These are phyloP conservation scores for Cryoendolithus antarcticus DNA, from an alignment of 2,329 filamentous ascomycete species.

Conservation along the genomic window DNA sequence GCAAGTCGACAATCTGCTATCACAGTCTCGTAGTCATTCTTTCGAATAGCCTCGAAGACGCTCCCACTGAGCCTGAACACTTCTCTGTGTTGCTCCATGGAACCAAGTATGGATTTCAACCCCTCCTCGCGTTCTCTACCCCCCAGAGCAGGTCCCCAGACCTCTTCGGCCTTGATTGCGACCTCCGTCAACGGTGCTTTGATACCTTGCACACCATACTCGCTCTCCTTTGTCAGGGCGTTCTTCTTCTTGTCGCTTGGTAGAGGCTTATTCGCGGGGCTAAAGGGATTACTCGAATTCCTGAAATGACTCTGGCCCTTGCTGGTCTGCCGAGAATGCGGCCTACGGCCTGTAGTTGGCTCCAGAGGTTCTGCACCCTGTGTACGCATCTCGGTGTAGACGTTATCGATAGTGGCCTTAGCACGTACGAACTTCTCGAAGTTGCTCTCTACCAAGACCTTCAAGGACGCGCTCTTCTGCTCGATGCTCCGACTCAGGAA, in stretches of 20 bases:
- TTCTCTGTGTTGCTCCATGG: constrained; percentile 66
- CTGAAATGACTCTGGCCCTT: constrained; percentile 39
- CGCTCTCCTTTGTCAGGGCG: constrained; percentile 80
- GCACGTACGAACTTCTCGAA: constrained; percentile 97
- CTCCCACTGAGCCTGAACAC: constrained; percentile 69
- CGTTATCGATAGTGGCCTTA: constrained; percentile 95
- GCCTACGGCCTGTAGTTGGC: constrained; percentile 10
- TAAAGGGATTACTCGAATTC: constrained; percentile 23
- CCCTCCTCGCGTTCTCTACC: constrained; percentile 84
- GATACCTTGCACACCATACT: constrained; percentile 79
- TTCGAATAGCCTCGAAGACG: constrained; percentile 73
- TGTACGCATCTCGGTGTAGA: constrained; percentile 87
- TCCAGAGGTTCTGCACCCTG: constrained; percentile 47
- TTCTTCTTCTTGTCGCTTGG: constrained; percentile 63
- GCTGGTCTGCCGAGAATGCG: constrained; percentile 56
- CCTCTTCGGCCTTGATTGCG: constrained; percentile 86
- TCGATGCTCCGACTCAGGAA: constrained; percentile 85
- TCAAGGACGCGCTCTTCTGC: constrained; percentile 92
- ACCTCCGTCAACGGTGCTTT: constrained; percentile 80
- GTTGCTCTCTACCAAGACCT: constrained; percentile 92
- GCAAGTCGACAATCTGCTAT: constrained; percentile 79
- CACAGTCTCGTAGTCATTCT: constrained; percentile 78
- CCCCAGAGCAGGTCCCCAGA: constrained; percentile 89
- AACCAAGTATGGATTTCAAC: constrained; percentile 62
- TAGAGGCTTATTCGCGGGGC: constrained; percentile 24